Base-by-base conservation (phyloP, 2,329 filamentous ascomycete species). In the Clarireedia paspali region DNA sequence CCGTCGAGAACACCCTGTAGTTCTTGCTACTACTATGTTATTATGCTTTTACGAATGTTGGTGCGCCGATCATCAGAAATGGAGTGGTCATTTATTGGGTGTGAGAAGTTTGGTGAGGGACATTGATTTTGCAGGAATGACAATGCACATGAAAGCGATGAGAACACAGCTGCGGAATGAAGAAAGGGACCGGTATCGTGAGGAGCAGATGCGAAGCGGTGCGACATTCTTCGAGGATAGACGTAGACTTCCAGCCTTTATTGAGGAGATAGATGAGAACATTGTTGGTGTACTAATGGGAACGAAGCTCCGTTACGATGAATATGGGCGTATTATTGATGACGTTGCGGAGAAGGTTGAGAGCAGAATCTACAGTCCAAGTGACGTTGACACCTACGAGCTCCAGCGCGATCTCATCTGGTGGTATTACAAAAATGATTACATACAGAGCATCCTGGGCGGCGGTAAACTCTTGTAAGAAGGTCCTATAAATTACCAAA, bases 381-480 rank as follows among this genome's bases (percentile, higher is more conserved):
- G 74, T 59, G 91, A 97, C 59, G 78, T 95, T 48, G 85, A 89
- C 59, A 84, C 81, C 42, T 95, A 88, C 66, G 88, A 94, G 65
- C 85, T 88, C 15, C 77, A 94, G 40, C 83, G 88, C 61, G 94
- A 97, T 71, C 73, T 97, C 5, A 95, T 88, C 68, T 99, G 92
- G 91, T 96, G 91, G 88, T 96, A 91, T 69, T 86, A 82, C 64
- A 95, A 96, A 71, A 94, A 96, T 76, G 94, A 97, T 69, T 83
- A 88, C 7, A 95, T 92, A 64, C 92, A 96, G 70, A 91, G 89
- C 68, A 82, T 96, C 59, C 75, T 97, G 24, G 94, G 91, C 62
- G 92, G 90, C 7, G 91, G 92, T 44, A 80, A 80, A 59, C 75
- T 95, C 47, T 85, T 96, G 90, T 96, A 75, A 79, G 90, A 79